These are phyloP conservation scores for Phaeotremella fagi DNA, from an alignment of 768 basidiomycete species.

Conservation along the genomic window DNA sequence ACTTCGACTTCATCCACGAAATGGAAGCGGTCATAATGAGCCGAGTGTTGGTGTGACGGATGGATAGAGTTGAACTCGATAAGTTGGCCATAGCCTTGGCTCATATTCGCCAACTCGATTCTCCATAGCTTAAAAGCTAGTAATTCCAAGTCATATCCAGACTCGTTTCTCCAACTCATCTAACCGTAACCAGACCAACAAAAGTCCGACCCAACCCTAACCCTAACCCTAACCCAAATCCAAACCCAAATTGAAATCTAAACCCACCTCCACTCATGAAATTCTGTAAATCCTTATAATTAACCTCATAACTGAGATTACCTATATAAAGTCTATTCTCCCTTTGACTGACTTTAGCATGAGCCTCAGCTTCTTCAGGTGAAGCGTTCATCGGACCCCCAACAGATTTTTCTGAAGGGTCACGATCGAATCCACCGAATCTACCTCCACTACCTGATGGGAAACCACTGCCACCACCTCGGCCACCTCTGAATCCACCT, in stretches of 20 bases:
- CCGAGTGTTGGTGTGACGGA: too few relatives aligned
- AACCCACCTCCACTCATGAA: constrained; percentile 99
- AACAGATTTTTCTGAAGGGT: constrained; percentile 19
- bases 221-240: background rate
- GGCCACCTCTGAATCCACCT: too few relatives aligned
- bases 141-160: background rate
- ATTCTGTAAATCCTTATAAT: constrained; percentile 97
- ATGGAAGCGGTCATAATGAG: too few relatives aligned
- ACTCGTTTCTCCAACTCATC: constrained; percentile 5
- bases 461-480: background rate
- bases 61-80: too few relatives aligned
- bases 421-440: constrained; percentile 11
- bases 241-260: background rate
- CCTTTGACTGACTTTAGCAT: constrained; percentile 91
- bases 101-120: background rate
- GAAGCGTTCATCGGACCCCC: constrained; percentile 47
- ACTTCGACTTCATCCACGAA: too few relatives aligned
- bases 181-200: background rate
- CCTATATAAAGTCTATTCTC: constrained; percentile 99
- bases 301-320: constrained; percentile 97
- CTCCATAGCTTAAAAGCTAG: background rate
- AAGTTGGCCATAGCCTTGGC: too few relatives aligned
- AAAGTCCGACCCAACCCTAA: background rate
- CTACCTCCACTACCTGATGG: constrained; percentile 12
- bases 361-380: constrained; percentile 87